Base-by-base conservation (phyloP, 495 filamentous ascomycete species). In the Tuber borchii region DNA sequence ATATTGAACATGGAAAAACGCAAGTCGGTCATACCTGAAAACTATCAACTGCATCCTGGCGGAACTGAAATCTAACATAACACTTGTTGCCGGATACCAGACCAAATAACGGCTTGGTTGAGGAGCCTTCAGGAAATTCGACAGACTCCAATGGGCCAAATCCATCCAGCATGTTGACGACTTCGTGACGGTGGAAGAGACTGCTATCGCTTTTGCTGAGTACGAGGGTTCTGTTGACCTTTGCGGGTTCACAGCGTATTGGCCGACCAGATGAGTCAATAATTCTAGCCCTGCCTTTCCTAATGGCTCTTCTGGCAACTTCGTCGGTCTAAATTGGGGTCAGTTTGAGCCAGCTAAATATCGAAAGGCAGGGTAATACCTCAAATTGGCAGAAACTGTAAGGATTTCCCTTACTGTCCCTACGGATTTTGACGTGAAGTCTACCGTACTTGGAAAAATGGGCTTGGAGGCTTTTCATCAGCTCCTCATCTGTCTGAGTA, bases 341-440 rank as follows among this genome's bases (percentile, higher is more conserved):
- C 7, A 69, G 69, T 76, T 70, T 79, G 71, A 9, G 39, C 61
- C 71, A 43, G 68, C 22, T 31, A 72, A 2, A 73, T 39, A 8
- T 2, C 12, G n/a, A 16, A 37, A 22, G 17, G 1, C 39, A 51
- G 61, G 26, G 9, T 69, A 43, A 45, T 80, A 75, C 80, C 69
- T 82, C 80, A 74, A 82, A 82, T 71, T 82, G 80, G 65, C 80
- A 82, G 75, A 82, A 82, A 56, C 80, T 82, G n/a, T 82, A 82
- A 7, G 80, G 80, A 43, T 82, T 82, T 10, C 80, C 79, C 74
- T 82, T 82, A 40, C 61, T 72, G 75, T 82, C 80, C 68, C 80
- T 82, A 10, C 80, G 80, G 51, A 82, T 82, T 45, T 82, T 82
- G 42, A 82, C 80, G 69, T 82, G 80, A 10, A 82, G 71, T 31